A percentile compares a stretch with the other conserved stretches of the same genome.
Conservation (phyloP, 371 early-diverging fungal genomes). For the Circinella minor region DNA sequence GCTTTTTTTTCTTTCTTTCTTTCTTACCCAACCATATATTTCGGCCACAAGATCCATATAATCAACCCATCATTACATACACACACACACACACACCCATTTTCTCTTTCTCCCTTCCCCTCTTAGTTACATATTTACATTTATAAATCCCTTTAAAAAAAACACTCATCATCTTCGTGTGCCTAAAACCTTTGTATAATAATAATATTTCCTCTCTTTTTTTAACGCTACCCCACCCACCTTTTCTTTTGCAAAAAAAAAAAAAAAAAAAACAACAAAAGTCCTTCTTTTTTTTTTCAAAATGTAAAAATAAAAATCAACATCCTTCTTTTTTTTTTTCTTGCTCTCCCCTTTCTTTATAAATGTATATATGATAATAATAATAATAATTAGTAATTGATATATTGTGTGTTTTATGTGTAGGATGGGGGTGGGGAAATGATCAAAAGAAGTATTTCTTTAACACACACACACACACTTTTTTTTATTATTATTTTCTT, state of each 20-base stretch:
- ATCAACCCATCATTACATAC: too few relatives aligned
- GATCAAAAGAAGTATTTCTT: too few relatives aligned
- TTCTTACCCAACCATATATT: too few relatives aligned
- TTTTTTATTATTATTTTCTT: not conserved
- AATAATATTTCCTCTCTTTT: not conserved
- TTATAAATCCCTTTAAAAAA: too few relatives aligned
- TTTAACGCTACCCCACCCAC: not conserved
- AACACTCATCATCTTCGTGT: not conserved
- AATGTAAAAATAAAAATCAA: slow-evolving; percentile 16
- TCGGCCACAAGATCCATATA: too few relatives aligned
- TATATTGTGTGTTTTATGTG: too few relatives aligned
- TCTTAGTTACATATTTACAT: too few relatives aligned
- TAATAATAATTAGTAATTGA: not conserved
- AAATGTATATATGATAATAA: not conserved
- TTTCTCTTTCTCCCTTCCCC: too few relatives aligned
- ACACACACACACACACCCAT: too few relatives aligned
- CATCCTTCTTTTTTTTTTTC: not conserved
- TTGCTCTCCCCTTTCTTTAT: not conserved
- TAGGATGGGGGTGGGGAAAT: too few relatives aligned
- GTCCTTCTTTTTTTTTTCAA: not conserved
- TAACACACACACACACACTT: not conserved
- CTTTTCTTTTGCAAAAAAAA: slow-evolving; percentile 12
- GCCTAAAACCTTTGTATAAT: not conserved
- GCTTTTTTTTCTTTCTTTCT: too few relatives aligned
- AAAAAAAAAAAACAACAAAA: not conserved